Percentiles rank a stretch among this genome's conserved stretches.
These are phyloP conservation scores for Myxozyma melibiosi DNA, from an alignment of 805 yeast species.

Conservation along the genomic window DNA sequence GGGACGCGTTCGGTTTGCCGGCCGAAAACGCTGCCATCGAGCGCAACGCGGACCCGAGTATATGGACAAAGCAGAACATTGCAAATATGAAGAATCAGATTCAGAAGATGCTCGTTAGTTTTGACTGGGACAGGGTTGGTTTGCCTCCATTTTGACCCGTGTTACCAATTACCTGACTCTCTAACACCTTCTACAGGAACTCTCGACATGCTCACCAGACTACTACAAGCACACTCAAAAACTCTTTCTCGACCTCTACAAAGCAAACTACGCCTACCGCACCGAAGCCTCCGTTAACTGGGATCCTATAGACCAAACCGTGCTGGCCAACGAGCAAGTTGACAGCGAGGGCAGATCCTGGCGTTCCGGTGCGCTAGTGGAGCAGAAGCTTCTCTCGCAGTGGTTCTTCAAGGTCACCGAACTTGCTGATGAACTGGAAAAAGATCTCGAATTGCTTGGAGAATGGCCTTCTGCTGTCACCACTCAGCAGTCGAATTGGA, in stretches of 20 bases:
- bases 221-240: constrained; percentile 93
- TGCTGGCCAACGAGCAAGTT: constrained; percentile 94
- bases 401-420: constrained; percentile 93
- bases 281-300: constrained; percentile 89
- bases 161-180: background rate
- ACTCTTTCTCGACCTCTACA: constrained; percentile 70
- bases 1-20: constrained; percentile 99
- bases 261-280: constrained; percentile 82
- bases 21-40: constrained; percentile 98
- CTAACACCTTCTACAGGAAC: constrained; percentile 52
- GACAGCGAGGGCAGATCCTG: constrained; percentile 89
- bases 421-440: constrained; percentile 66
- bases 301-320: constrained; percentile 97
- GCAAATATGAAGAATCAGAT: constrained; percentile 82
- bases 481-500: constrained; percentile 92
- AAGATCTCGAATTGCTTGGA: constrained; percentile 62
- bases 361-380: constrained; percentile 96
- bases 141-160: background rate
- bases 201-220: constrained; percentile 81
- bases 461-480: constrained; percentile 90
- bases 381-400: constrained; percentile 76
- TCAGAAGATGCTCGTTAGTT: constrained; percentile 74
- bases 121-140: constrained; percentile 73
- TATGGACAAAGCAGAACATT: constrained; percentile 85
- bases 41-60: constrained; percentile 71